Base-by-base conservation (phyloP, 768 basidiomycete genomes). In the Cyathus striatus region DNA sequence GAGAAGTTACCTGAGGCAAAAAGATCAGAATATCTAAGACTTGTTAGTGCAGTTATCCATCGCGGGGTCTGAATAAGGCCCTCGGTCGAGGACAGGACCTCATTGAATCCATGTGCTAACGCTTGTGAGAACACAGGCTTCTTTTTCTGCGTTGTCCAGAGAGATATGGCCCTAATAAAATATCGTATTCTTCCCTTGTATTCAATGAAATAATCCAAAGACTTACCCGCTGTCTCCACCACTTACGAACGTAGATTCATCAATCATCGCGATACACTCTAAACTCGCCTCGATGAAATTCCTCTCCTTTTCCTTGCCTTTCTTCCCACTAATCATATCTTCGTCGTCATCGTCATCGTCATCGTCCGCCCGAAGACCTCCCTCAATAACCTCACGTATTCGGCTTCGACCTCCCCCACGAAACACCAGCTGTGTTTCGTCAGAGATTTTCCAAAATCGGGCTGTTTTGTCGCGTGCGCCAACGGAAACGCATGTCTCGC, bases 161-260 rank as follows among this genome's bases (percentile, higher is more conserved):
- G 74, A 47, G 78, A 88, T 56, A 99, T 83, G n/a, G 93, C 86
- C 0, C 94, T 93, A 34, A n/a, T 40, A 2, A 22, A 18, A 35
- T 17, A 44, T 16, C 32, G 43, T n/a, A 38, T 23, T 30, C n/a
- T 38, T 23, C 25, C 25, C 25, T 25, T 27, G 16, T 30, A 13
- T 34, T 27, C 9, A 26, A 6, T 23, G 43, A 42, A 23, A 43
- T 34, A 26, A 22, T 17, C 42, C 20, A 23, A 40, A 21, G 6
- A 77, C 86, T 47, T 61, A 93, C 93, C 95, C 96, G 56, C 89
- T 94, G 61, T 99, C 94, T 3, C 96, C 96, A 1, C 95, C 95
- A 49, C 83, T 94, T 26, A 98, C 64, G 59, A 98, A 94, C 5
- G 84, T 90, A 24, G 78, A 78, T 65, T 98, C 95, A 60, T 99